phyloP scores from a whole-genome alignment of 2,329 filamentous ascomycete species.

The Fusarium dimerum region DNA sequence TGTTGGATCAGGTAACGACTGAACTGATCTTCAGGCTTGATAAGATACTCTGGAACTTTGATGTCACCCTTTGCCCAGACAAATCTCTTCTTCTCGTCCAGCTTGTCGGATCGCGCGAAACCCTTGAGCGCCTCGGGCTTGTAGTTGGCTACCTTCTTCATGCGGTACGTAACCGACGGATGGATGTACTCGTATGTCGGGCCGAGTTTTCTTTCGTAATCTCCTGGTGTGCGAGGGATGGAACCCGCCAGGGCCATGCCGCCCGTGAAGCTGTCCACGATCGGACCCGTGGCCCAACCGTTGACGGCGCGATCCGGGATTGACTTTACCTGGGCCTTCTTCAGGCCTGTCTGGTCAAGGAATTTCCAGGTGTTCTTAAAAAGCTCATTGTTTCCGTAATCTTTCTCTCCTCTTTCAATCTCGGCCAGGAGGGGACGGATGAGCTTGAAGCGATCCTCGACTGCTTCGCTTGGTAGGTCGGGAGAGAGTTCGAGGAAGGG shows the following conservation, averaged over 20 bases:
- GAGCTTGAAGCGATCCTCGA: conserved; percentile 23
- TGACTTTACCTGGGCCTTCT: conserved; percentile 14
- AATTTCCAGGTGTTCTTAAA: conserved; percentile 9
- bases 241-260: conserved; percentile 16
- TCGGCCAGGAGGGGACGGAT: conserved; percentile 20
- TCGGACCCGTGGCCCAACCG: conserved; percentile 28
- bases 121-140: conserved; percentile 20
- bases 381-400: conserved; percentile 12
- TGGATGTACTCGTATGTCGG: conserved; percentile 24
- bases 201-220: conserved; percentile 10
- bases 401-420: conserved; percentile 18
- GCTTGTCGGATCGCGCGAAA: conserved; percentile 11
- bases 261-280: conserved; percentile 27
- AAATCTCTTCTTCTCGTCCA: conserved; percentile 6
- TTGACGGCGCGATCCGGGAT: conserved; percentile 16
- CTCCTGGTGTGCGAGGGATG: conserved; percentile 17
- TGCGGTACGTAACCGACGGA: conserved; percentile 24
- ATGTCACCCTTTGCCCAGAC: conserved; percentile 18
- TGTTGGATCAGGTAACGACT: conserved; percentile 18
- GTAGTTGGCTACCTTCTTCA: conserved; percentile 19
- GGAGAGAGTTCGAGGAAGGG: conserved; percentile 16
- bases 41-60: conserved; percentile 21
- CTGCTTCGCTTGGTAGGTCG: conserved; percentile 13
- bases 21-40: conserved; percentile 21
- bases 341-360: conserved; percentile 16